Base-by-base conservation (phyloP, 2,329 filamentous ascomycete species). In the Bipolaris bicolor region DNA sequence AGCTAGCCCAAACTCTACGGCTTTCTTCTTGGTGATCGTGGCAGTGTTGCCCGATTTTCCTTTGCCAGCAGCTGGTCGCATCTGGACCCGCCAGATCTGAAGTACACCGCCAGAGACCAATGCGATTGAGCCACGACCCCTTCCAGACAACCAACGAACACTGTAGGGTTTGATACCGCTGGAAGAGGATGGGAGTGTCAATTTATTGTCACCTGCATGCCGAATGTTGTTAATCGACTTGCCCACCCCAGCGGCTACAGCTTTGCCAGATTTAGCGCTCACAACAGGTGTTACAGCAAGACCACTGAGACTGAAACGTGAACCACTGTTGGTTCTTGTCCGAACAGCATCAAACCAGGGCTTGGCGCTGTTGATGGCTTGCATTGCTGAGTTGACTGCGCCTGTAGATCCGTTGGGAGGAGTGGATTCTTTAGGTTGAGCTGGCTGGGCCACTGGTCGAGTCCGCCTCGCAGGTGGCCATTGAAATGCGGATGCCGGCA, bases 401-500 rank as follows among this genome's bases (percentile, higher is more conserved):
- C 71, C 65, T 26, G 73, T 57, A 18, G 72, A 70, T 7, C 74
- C 74, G 26, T 71, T 62, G 3, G 72, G 65, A 13, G 72, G 57
- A 43, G 68, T 62, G 10, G 76, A 74, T 47, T 78, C 77, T 20
- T 71, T 70, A 5, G 65, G 37, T 24, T 68, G 72, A 3, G 61
- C 49, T 24, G 66, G n/a, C 18, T 66, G 57, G 16, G 55, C 61
- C 22, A 68, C 45, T 43, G 72, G 71, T 29, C 73, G 71, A n/a
- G 67, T 57, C 33, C 80, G 78, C 44, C 80, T 79, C 40, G 87
- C 88, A 22, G 92, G 91, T 39, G 93, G 93, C 93, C 93, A 97
- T 64, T 90, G 87, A 67, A 93, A 94, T 4, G 91, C 91, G 61
- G 87, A 90, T 44, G 86, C 83, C 7, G 92, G 92, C 76, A 98